Base-by-base conservation (phyloP, 495 filamentous ascomycete species). In the Aspergillus homomorphus region DNA sequence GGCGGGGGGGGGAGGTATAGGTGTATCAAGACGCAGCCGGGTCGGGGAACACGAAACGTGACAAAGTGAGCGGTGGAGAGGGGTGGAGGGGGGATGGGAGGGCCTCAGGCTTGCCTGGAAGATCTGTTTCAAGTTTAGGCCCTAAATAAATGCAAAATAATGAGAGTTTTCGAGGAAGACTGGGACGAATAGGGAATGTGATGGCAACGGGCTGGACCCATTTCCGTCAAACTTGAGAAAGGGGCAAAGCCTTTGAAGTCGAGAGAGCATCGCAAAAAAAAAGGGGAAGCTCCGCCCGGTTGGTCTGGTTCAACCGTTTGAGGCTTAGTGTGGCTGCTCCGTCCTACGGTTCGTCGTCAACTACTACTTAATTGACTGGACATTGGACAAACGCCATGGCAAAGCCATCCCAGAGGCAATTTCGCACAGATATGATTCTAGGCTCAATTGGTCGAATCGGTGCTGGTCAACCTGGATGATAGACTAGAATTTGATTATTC, bases 111-210 rank as follows among this genome's bases (percentile, higher is more conserved):
- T 38, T 38, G 33, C 33, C 33, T 5, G 33, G 33, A 7, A 38
- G 23, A 18, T 62, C 67, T 73, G 74, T 77, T 75, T 77, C 74
- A 75, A 70, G 66, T 72, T 71, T 73, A 70, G 66, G 48, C 58
- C 63, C 54, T 58, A 57, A 56, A 38, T 24, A 50, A 41, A n/a
- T n/a, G n/a, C n/a, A n/a, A n/a, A n/a, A n/a, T n/a, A n/a, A n/a
- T n/a, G n/a, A n/a, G n/a, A n/a, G n/a, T n/a, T n/a, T n/a, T n/a
- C 33, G 16, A 33, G 41, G 51, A 26, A 33, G 46, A 49, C 20
- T 45, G 44, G 44, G 53, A 38, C 41, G 23, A 49, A 44, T 22
- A 18, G 42, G 42, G 12, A 53, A 41, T 10, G 9, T 24, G 22
- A 57, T 28, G 20, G 49, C 50, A 51, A 52, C 46, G 52, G 45